These are phyloP conservation scores for Symbiodinium pilosum DNA, from an alignment of 73 alveolate genomes.

Conservation along the genomic window DNA sequence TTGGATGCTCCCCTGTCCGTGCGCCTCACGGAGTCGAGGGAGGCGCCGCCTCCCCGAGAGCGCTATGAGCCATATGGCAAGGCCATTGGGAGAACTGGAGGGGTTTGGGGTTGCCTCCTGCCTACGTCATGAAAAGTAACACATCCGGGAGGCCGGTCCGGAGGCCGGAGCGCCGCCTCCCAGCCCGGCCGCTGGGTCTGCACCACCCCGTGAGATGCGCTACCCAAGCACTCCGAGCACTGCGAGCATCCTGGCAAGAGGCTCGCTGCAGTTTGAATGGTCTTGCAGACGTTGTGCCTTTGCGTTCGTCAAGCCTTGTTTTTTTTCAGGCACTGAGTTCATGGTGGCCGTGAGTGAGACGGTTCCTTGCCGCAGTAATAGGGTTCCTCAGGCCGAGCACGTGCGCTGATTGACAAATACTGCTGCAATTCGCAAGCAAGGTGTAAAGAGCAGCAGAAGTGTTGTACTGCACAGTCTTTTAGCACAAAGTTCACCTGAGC, in stretches of 20 bases:
- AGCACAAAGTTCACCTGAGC: not conserved
- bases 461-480: not conserved
- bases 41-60: not conserved
- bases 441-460: too few species aligned
- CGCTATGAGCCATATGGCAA: conserved; percentile 6
- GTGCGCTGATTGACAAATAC: too few species aligned
- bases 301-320: not conserved
- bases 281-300: not conserved
- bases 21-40: conserved; percentile 35
- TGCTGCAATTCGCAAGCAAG: too few species aligned
- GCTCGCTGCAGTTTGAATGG: not conserved
- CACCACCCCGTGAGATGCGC: not conserved
- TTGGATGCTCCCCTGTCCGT: conserved; percentile 54
- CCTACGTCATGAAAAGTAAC: too few species aligned
- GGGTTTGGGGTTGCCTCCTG: too few species aligned
- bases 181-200: not conserved
- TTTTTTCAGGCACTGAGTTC: conserved; percentile 54
- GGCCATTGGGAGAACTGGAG: not conserved
- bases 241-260: conserved; percentile 1
- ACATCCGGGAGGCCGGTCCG: too few species aligned
- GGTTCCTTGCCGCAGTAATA: conserved; percentile 27
- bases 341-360: conserved; percentile 88
- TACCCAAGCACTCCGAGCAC: conserved; percentile 7
- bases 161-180: too few species aligned
- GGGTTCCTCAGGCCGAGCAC: too few species aligned